Evolutionary conservation across 495 filamentous ascomycete genomes (phyloP), one percentile per base, ranked within the genome.

Genomic region (Articulospora tetracladia): DNA sequence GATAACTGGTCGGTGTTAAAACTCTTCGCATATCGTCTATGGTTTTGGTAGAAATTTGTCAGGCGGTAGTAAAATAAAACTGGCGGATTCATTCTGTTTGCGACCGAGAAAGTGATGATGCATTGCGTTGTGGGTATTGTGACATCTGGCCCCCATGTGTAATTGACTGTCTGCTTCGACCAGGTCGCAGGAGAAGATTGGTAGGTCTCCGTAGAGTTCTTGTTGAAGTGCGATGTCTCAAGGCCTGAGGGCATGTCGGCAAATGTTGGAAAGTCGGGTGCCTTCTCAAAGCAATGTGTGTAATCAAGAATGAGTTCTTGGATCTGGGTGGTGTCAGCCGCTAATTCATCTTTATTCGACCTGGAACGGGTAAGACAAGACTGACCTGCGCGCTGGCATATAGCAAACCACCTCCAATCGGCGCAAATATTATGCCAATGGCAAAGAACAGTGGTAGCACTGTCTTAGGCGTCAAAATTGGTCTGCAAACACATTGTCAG

Each of bases 21-120:
- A 1, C 92, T 96, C 64, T 89, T 86, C 41, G 97, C 93, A 63
- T 99, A 99, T 72, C 93, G 88, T 58, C 94, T 88, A 69, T 99
- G 94, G 72, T 99, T 99, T 71, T 99, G 94, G 77, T 98, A 99
- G 77, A 99, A 99, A 73, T 99, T 96, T 44, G 91, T 92, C 41
- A 99, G 84, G 55, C 88, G 88, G 73, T 99, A 99, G 75, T 97
- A 98, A 70, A 97, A 80, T 63, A 90, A 80, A 25, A 98, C 86
- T 3, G 93, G 92, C 0, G 93, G 83, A 11, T 79, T 76, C 65
- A 99, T 81, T 25, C 83, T 74, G 58, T 94, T 82, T 8, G 91
- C 91, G 27, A 98, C 85, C 26, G 82, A 76, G 75, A 97, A 96
- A 32, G 78, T 71, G 10, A 99, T 69, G 0, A 74, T 77, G 81